Evolutionary conservation across 1,284 basidiomycete species (phyloP).

Genomic region (Pascua sp.): DNA sequence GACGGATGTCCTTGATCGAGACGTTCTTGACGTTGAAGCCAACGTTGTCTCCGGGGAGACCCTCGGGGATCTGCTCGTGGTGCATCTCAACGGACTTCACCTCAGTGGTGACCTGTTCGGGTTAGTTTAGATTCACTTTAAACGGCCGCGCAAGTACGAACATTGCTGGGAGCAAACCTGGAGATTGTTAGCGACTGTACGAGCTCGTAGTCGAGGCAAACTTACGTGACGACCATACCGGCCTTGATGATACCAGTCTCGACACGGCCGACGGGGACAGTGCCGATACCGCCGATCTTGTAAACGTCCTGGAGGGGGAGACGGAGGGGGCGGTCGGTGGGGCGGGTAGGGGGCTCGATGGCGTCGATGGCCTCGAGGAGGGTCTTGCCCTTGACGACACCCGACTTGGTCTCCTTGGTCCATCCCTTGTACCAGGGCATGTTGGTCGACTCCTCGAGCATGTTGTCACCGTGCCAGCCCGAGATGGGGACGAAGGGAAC

Average conservation of each 20-base stretch:
- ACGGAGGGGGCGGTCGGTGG: constrained; percentile 99
- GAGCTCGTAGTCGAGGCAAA: too few species aligned
- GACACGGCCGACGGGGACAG: constrained; percentile 99
- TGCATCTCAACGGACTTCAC: constrained; percentile 95
- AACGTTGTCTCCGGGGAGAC: constrained; percentile 95
- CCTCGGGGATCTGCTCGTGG: constrained; percentile 96
- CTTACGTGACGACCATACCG: constrained; percentile 96
- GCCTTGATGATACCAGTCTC: constrained; percentile 99
- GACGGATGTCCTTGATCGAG: constrained; percentile 99
- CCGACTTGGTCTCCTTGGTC: constrained; percentile 91
- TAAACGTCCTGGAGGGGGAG: constrained; percentile 99
- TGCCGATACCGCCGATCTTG: constrained; percentile 99
- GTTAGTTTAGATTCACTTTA: not conserved
- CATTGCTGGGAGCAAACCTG: constrained; percentile 92
- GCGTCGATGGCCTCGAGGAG: constrained; percentile 99
- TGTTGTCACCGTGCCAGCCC: constrained; percentile 99
- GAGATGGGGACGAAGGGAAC: constrained; percentile 99
- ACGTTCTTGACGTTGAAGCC: constrained; percentile 82
- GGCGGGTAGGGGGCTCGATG: constrained; percentile 94
- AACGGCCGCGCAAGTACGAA: not conserved
- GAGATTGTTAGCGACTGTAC: too few species aligned
- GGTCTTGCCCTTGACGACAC: constrained; percentile 94
- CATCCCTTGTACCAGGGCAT: constrained; percentile 99
- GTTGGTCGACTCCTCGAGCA: constrained; percentile 96
- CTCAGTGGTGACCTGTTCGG: constrained; percentile 73